Evolutionary conservation across 257 asterid genomes (phyloP).

Genomic region (Gentiana dahurica): DNA sequence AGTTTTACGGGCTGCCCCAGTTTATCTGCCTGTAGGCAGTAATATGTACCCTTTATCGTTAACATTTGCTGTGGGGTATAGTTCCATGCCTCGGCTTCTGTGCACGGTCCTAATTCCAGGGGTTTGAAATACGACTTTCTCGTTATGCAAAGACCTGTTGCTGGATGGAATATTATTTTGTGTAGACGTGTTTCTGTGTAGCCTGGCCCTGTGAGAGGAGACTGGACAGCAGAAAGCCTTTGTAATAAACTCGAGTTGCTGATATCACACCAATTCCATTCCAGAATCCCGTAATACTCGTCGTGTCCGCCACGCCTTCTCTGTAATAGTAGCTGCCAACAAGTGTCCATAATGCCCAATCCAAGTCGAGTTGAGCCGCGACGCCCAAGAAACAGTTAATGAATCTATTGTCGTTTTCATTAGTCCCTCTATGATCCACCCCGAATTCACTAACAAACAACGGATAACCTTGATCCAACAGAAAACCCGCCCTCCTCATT

Average conservation of each 20-base stretch:
- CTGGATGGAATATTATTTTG: constrained; percentile 68
- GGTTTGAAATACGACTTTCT: constrained; percentile 37
- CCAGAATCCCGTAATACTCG: constrained; percentile 66
- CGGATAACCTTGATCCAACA: constrained; percentile 84
- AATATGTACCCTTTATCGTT: constrained; percentile 50
- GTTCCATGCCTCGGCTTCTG: constrained; percentile 64
- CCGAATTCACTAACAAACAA: constrained; percentile 87
- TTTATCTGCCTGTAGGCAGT: constrained; percentile 58
- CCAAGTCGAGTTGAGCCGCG: constrained; percentile 82
- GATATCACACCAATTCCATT: constrained; percentile 64
- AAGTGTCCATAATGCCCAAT: constrained; percentile 91
- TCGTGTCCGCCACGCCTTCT: constrained; percentile 54
- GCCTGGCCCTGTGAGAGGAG: constrained; percentile 91
- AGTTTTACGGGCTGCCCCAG: constrained; percentile 67
- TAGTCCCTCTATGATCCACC: constrained; percentile 61
- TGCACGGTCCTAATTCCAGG: constrained; percentile 66
- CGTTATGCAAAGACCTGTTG: constrained; percentile 65
- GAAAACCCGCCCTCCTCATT: constrained; percentile 40
- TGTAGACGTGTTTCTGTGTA: constrained; percentile 33
- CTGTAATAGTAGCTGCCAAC: constrained; percentile 73
- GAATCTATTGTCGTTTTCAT: constrained; percentile 79
- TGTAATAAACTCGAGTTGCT: constrained; percentile 52
- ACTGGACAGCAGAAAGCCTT: constrained; percentile 55
- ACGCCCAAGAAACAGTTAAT: constrained; percentile 81
- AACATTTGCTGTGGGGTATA: constrained; percentile 44